Percentiles rank a stretch among this genome's conserved stretches.
phyloP scores from a whole-genome alignment of 1,284 basidiomycete genomes.

The Apiotrichum montevideense region DNA sequence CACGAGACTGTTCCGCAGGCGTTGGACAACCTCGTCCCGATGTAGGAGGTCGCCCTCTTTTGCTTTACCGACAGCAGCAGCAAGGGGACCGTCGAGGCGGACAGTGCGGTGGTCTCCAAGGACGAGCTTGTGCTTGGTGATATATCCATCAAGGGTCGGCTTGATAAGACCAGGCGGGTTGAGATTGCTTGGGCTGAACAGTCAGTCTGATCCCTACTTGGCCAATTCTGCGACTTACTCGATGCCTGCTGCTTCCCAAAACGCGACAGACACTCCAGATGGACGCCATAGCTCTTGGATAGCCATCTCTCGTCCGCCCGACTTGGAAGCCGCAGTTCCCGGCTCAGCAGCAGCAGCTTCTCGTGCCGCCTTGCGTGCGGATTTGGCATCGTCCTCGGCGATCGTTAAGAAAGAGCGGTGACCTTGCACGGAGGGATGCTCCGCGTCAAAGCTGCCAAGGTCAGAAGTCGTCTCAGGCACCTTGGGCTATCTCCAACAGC shows the following conservation, averaged over 20 bases:
- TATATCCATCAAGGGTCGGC: constrained; percentile 58
- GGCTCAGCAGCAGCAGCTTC: constrained; percentile 50
- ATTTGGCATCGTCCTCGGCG: constrained; percentile 54
- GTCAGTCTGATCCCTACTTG: constrained; percentile 5
- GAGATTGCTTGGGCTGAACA: constrained; percentile 23
- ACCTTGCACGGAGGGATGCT: constrained; percentile 56
- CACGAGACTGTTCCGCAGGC: constrained; percentile 26
- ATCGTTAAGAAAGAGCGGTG: constrained; percentile 59
- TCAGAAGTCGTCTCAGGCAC: constrained; percentile 3
- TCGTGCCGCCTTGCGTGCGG: constrained; percentile 40
- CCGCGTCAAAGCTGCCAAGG: constrained; percentile 53
- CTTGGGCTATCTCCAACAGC: background rate
- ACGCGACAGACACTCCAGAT: constrained; percentile 51
- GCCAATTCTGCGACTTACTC: constrained; percentile 51
- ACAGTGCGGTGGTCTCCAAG: constrained; percentile 66
- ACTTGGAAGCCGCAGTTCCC: constrained; percentile 16
- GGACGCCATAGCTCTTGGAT: constrained; percentile 72
- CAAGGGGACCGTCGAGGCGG: constrained; percentile 58
- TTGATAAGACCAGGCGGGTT: constrained; percentile 45
- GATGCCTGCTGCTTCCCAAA: constrained; percentile 58
- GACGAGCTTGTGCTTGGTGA: constrained; percentile 57
- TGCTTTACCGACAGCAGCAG: constrained; percentile 49
- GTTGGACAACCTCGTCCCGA: constrained; percentile 60
- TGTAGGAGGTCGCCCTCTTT: constrained; percentile 55
- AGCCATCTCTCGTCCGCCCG: constrained; percentile 28